A percentile compares a stretch with the other conserved stretches of the same genome.
Evolutionary conservation across 805 yeast species (phyloP).

Genomic region (Brettanomyces sp.): DNA sequence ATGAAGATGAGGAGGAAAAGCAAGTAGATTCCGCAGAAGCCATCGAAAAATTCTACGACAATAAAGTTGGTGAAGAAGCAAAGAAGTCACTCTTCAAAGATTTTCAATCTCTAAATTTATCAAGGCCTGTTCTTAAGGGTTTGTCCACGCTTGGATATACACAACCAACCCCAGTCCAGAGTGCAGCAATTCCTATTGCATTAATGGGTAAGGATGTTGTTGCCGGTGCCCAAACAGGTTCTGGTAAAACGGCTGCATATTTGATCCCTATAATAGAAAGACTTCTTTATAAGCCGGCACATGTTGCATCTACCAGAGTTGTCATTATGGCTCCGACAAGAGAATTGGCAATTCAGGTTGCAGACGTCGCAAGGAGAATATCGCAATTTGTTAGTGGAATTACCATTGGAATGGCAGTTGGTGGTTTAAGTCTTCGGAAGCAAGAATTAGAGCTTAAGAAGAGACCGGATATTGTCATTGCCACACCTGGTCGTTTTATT

Average conservation of each 20-base stretch:
- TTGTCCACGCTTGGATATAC: slow-evolving; percentile 70
- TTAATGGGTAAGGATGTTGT: slow-evolving; percentile 90
- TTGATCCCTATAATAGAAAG: slow-evolving; percentile 94
- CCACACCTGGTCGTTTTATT: slow-evolving; percentile 97
- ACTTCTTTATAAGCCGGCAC: slow-evolving; percentile 77
- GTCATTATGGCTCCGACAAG: slow-evolving; percentile 92
- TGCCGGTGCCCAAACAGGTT: slow-evolving; percentile 99
- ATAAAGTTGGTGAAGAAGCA: slow-evolving; percentile 38
- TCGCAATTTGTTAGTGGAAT: slow-evolving; percentile 68
- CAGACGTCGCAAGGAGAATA: slow-evolving; percentile 83
- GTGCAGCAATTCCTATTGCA: slow-evolving; percentile 89
- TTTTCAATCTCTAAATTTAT: slow-evolving; percentile 70
- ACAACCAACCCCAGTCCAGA: slow-evolving; percentile 91
- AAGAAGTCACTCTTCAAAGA: slow-evolving; percentile 42
- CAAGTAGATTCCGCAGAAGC: slow-evolving; percentile 70
- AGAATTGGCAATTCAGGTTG: slow-evolving; percentile 93
- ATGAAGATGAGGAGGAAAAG: slow-evolving; percentile 32
- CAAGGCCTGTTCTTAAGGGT: slow-evolving; percentile 87
- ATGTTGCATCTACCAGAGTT: slow-evolving; percentile 81
- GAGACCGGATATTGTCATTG: slow-evolving; percentile 93
- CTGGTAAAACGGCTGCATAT: slow-evolving; percentile 98
- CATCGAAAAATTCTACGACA: slow-evolving; percentile 70
- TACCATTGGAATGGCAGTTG: slow-evolving; percentile 92
- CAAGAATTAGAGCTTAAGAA: slow-evolving; percentile 91
- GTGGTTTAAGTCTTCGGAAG: slow-evolving; percentile 90